Evolutionary conservation across 208 protist species (phyloP).

Genomic region (Trypanosoma caninum): DNA sequence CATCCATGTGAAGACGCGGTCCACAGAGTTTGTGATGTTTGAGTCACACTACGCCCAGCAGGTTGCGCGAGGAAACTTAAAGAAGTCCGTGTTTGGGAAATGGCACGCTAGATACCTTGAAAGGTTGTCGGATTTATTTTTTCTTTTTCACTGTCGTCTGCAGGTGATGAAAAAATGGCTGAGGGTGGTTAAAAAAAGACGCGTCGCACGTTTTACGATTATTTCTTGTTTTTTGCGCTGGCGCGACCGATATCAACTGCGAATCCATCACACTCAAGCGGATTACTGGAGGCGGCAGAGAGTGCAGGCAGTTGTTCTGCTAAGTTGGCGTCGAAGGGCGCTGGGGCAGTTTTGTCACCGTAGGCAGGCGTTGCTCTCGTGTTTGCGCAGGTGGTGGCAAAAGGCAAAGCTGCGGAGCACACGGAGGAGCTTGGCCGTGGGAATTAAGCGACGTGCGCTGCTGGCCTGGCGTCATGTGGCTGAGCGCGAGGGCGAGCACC

Average conservation of each 20-base stretch:
- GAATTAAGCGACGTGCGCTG: slow-evolving; percentile 5
- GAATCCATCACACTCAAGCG: slow-evolving; percentile 3
- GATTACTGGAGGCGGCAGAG: slow-evolving; percentile 7
- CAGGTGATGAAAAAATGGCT: slow-evolving; percentile 26
- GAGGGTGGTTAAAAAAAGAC: slow-evolving; percentile 8
- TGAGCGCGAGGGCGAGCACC: not conserved
- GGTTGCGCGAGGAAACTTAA: slow-evolving; percentile 5
- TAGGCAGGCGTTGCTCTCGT: not conserved
- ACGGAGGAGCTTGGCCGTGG: not conserved
- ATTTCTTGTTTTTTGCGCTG: slow-evolving; percentile 18
- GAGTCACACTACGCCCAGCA: slow-evolving; percentile 21
- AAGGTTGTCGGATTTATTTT: slow-evolving; percentile 19
- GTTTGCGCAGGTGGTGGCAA: slow-evolving; percentile 13
- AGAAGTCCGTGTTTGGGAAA: slow-evolving; percentile 2
- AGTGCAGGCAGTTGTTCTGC: not conserved
- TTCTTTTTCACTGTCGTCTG: slow-evolving; percentile 19
- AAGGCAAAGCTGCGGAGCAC: not conserved
- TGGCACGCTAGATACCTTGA: slow-evolving; percentile 2
- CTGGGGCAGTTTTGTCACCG: not conserved
- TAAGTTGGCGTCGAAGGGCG: not conserved
- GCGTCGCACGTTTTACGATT: slow-evolving; percentile 2
- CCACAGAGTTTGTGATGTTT: slow-evolving; percentile 11
- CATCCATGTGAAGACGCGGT: slow-evolving; percentile 9
- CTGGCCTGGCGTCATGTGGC: slow-evolving; percentile 13
- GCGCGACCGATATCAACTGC: slow-evolving; percentile 13